Evolutionary conservation across 371 early-diverging fungal species (phyloP).

Genomic region (Synchytrium microbalum): DNA sequence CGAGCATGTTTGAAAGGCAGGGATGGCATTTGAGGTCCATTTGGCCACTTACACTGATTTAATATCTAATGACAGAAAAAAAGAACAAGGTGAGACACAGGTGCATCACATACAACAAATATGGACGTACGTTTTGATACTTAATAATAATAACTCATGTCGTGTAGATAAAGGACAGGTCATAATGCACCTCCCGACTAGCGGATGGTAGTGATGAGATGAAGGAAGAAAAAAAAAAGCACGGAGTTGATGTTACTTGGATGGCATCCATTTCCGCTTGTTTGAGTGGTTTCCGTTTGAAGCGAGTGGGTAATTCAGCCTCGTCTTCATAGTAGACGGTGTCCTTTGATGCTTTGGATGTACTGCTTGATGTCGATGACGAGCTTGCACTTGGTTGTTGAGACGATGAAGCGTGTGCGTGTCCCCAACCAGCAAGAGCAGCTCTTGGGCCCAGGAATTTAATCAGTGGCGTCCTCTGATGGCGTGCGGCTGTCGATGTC

Average conservation of each 20-base stretch:
- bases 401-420: not conserved
- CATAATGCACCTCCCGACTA: not conserved
- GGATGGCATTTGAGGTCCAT: not conserved
- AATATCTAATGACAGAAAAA: not conserved
- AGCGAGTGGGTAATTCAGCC: not conserved
- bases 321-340: not conserved
- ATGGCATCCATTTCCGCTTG: not conserved
- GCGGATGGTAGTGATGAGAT: not conserved
- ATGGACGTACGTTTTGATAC: not conserved
- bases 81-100: not conserved
- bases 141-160: not conserved
- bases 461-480: not conserved
- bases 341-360: not conserved
- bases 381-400: not conserved
- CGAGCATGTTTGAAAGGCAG: not conserved
- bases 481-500: too few relatives aligned
- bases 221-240: too few relatives aligned
- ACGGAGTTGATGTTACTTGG: too few relatives aligned
- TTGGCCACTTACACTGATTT: not conserved
- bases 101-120: not conserved
- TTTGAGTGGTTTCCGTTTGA: not conserved
- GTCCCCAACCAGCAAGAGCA: not conserved
- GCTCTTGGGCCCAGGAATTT: not conserved
- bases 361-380: too few relatives aligned
- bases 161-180: not conserved